Conservation (phyloP, 2,329 filamentous ascomycete species). For the Sarocladium oryzae region DNA sequence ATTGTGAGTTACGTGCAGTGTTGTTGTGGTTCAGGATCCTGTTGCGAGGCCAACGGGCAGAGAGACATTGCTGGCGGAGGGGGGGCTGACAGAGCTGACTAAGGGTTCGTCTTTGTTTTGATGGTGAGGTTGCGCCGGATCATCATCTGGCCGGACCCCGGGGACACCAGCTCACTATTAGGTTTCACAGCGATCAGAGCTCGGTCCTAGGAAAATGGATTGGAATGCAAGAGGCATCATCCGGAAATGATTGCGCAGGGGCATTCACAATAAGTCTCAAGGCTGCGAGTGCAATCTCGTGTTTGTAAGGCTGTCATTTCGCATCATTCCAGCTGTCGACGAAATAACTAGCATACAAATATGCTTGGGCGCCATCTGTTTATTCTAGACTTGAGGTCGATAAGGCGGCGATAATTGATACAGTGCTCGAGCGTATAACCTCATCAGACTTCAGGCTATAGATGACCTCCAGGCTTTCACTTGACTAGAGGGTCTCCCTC, state of each 20-base stretch:
- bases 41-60: constrained; percentile 38
- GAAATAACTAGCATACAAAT: not conserved
- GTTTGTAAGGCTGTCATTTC: not conserved
- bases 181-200: not conserved
- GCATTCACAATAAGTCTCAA: not conserved
- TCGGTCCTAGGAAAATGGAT: too few species aligned
- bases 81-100: constrained; percentile 9
- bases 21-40: constrained; percentile 30
- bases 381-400: too few species aligned
- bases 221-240: not conserved
- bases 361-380: not conserved
- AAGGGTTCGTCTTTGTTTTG: not conserved
- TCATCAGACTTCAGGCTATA: too few species aligned
- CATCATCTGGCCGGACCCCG: not conserved
- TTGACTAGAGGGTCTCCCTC: too few species aligned
- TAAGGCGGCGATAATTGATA: too few species aligned
- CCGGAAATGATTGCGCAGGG: not conserved
- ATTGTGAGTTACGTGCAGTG: constrained; percentile 9
- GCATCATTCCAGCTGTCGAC: not conserved
- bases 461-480: too few species aligned
- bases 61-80: constrained; percentile 14
- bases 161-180: too few species aligned
- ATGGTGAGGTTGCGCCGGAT: not conserved
- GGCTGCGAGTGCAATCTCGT: not conserved
- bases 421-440: too few species aligned